A percentile compares a stretch with the other conserved stretches of the same genome.
phyloP scores from a whole-genome alignment of 306 rosid species.

The Cucumis melo region DNA sequence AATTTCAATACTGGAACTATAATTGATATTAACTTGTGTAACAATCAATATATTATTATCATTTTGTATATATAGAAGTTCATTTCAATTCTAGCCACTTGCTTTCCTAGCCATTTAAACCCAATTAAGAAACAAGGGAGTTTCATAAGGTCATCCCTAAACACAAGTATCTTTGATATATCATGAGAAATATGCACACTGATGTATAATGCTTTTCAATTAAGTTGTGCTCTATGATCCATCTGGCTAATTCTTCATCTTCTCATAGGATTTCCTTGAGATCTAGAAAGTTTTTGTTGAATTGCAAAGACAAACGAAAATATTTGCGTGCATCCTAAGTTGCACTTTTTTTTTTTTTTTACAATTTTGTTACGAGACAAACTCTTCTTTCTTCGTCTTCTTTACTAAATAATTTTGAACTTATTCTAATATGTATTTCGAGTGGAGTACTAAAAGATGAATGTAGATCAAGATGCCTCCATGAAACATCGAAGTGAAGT shows the following conservation, averaged over 20 bases:
- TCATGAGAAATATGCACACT: not conserved
- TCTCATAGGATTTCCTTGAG: slow-evolving; percentile 16
- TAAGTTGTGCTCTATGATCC: not conserved
- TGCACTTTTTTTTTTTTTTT: no score
- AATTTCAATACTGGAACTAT: not conserved
- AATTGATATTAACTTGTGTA: not conserved
- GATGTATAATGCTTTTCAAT: not conserved
- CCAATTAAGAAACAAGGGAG: no score
- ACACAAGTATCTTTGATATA: not conserved
- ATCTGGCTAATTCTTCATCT: slow-evolving; percentile 5
- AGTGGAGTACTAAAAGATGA: no score
- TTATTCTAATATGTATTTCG: no score
- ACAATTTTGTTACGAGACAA: no score
- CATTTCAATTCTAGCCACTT: not conserved
- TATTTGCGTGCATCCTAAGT: no score
- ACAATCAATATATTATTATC: not conserved
- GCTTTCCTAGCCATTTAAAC: not conserved
- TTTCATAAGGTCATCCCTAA: no score
- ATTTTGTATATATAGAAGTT: not conserved
- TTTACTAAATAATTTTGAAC: no score
- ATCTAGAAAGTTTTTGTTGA: slow-evolving; percentile 9
- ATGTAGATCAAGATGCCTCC: no score
- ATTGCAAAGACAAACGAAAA: not conserved
- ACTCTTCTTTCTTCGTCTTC: no score
- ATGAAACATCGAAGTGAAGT: no score